Conservation (phyloP, 306 rosid species). For the Dicorynia guianensis region DNA sequence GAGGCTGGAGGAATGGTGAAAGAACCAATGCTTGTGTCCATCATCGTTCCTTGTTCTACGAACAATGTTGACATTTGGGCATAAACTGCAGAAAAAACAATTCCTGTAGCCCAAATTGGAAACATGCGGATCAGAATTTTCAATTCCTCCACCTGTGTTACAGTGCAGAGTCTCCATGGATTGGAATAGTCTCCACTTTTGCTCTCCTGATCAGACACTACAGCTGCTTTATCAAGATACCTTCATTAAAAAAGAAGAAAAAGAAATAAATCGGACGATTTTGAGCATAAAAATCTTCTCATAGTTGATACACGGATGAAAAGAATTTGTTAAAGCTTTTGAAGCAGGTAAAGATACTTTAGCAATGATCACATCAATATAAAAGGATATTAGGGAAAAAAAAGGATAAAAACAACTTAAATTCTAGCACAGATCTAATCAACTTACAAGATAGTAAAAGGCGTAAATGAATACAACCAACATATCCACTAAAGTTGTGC, state of each 20-base stretch:
- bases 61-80: constrained; percentile 98
- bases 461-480: constrained; percentile 1
- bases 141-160: constrained; percentile 94
- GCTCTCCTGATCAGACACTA: constrained; percentile 64
- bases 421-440: constrained; percentile 20
- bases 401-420: background rate
- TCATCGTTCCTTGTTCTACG: constrained; percentile 91
- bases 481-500: constrained; percentile 8
- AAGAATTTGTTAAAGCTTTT: background rate
- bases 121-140: constrained; percentile 95
- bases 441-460: constrained; percentile 3
- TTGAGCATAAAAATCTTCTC: background rate
- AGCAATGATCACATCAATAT: constrained; percentile 5
- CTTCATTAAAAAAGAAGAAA: constrained; percentile 53
- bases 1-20: constrained; percentile 94
- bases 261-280: background rate
- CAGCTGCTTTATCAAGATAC: constrained; percentile 90
- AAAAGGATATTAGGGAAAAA: constrained; percentile 9
- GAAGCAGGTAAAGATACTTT: constrained; percentile 10
- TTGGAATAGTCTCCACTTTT: constrained; percentile 67
- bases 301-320: background rate
- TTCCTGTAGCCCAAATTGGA: constrained; percentile 94
- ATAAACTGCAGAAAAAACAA: constrained; percentile 84
- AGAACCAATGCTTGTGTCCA: constrained; percentile 81
- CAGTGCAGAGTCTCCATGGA: constrained; percentile 89